These are phyloP conservation scores for Peronospora farinosa DNA, from an alignment of 352 stramenopile genomes.

Conservation along the genomic window DNA sequence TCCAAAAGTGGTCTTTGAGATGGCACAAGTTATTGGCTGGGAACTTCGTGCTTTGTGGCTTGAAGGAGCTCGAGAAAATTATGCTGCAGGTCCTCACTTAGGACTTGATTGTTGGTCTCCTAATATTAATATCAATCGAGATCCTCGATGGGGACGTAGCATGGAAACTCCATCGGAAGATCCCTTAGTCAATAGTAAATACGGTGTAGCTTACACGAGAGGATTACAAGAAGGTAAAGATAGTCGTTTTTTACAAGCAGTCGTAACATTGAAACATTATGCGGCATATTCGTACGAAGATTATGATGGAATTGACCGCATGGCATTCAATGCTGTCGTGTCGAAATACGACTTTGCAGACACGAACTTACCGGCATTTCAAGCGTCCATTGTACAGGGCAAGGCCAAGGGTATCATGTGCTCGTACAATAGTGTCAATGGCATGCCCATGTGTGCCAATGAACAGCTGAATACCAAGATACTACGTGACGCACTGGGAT, in stretches of 20 bases:
- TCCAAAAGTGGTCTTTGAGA: conserved; percentile 56
- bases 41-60: conserved; percentile 76
- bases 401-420: conserved; percentile 91
- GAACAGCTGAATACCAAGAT: conserved; percentile 57
- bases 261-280: conserved; percentile 93
- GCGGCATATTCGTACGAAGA: conserved; percentile 87
- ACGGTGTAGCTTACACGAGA: conserved; percentile 85
- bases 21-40: conserved; percentile 85
- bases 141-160: conserved; percentile 91
- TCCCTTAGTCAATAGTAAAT: conserved; percentile 87
- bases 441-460: conserved; percentile 90
- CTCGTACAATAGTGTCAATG: conserved; percentile 94
- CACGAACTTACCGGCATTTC: conserved; percentile 88
- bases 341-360: conserved; percentile 88
- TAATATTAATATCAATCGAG: conserved; percentile 93
- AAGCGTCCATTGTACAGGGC: conserved; percentile 70
- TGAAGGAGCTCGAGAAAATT: conserved; percentile 69
- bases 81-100: conserved; percentile 47
- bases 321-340: conserved; percentile 87
- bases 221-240: conserved; percentile 82
- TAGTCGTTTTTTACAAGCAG: conserved; percentile 61
- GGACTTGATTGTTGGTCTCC: conserved; percentile 91
- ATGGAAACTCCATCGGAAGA: conserved; percentile 93
- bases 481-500: conserved; percentile 73
- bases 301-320: conserved; percentile 63